Evolutionary conservation across 73 alveolate species (phyloP), one percentile per base, ranked within the genome.

Genomic region (Paramecium bursaria): DNA sequence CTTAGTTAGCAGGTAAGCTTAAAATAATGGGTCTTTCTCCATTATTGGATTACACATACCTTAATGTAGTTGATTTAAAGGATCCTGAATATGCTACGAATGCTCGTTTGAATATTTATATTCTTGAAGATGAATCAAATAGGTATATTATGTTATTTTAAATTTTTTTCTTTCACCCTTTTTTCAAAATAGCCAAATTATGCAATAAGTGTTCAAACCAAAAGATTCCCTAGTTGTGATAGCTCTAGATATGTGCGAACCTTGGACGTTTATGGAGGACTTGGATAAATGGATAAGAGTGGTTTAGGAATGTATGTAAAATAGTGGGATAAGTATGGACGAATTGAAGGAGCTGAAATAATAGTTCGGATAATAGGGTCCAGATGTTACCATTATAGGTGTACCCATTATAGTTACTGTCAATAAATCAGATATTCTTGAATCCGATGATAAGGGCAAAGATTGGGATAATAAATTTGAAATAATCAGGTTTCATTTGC

Each of bases 221-320:
- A 31, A 42, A 7, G 44, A 67, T 27, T 29, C 86, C 39, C 47
- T 48, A 29, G 46, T 74, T 6, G 17, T 74, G 46, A 48, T 74
- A 22, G 46, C 51, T 25, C 50, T 74, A 2, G 74, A 74, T 31
- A 19, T 48, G 33, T 13, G 33, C 13, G 76, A 79, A 73, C 89
- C 89, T 19, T 79, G 89, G 89, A 79, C 89, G n/a, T 54, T 79
- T 42, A 79, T 79, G 89, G 89, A 79, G 35, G 50, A 79, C 25
- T 25, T 79, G 4, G 89, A 79, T 53, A 79, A 47, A 39, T 79
- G 89, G 89, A 55, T 79, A 21, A 39, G 48, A 48, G 57, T 79
- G 54, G 27, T 79, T 6, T 53, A 61, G 57, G 76, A 79, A 13
- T 42, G 42, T 46, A 39, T 52, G 48, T 49, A 49, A 53, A 54